Conservation (phyloP, 805 yeast species). For the Candida tibetensis region DNA sequence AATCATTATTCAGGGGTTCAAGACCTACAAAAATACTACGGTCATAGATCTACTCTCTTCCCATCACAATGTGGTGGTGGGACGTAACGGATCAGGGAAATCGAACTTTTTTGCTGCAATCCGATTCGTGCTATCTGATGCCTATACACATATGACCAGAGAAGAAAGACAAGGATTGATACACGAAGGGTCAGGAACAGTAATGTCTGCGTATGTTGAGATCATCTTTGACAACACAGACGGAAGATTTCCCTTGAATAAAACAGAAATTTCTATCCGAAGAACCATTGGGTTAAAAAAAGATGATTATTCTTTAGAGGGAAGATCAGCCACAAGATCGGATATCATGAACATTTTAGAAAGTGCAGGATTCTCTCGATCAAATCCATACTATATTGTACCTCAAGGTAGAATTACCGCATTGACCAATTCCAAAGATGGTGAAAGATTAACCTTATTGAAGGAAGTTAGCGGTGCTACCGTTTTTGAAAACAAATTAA, state of each 20-base stretch:
- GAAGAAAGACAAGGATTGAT: constrained; percentile 85
- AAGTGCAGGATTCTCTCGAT: constrained; percentile 86
- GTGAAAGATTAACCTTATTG: constrained; percentile 71
- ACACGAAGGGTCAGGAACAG: constrained; percentile 87
- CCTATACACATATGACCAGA: constrained; percentile 76
- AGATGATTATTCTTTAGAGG: constrained; percentile 86
- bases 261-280: constrained; percentile 67
- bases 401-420: constrained; percentile 94
- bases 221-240: constrained; percentile 80
- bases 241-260: constrained; percentile 66
- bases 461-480: constrained; percentile 96
- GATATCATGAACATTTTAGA: constrained; percentile 82
- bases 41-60: constrained; percentile 75
- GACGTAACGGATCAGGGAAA: constrained; percentile 95
- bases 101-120: constrained; percentile 95
- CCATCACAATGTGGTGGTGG: constrained; percentile 77
- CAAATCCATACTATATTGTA: constrained; percentile 92
- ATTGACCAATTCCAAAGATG: constrained; percentile 83
- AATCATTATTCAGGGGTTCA: constrained; percentile 87
- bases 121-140: constrained; percentile 87
- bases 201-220: constrained; percentile 91
- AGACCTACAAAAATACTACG: constrained; percentile 84
- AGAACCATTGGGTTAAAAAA: constrained; percentile 92
- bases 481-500: constrained; percentile 77
- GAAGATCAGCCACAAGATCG: constrained; percentile 70